phyloP scores from a whole-genome alignment of 78 protist species.

The Tieghemostelium lacteum region DNA sequence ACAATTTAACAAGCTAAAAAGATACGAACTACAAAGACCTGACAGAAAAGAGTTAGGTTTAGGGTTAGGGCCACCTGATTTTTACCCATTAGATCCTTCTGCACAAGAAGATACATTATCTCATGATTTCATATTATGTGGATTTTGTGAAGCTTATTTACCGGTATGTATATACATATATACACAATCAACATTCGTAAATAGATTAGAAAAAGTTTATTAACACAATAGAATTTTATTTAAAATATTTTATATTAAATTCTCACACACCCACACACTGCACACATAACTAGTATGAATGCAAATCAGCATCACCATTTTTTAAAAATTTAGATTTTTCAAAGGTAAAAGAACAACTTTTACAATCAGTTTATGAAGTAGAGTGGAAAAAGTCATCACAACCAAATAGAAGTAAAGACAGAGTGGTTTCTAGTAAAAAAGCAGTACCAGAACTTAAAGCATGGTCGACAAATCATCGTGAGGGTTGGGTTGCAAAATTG shows the following conservation, averaged over 20 bases:
- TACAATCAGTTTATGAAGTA: slow-evolving; percentile 60
- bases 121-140: slow-evolving; percentile 58
- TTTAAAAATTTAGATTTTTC: slow-evolving; percentile 51
- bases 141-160: slow-evolving; percentile 40
- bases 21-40: slow-evolving; percentile 51
- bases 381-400: slow-evolving; percentile 67
- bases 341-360: slow-evolving; percentile 41
- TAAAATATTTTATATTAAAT: no score
- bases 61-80: slow-evolving; percentile 68
- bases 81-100: slow-evolving; percentile 36
- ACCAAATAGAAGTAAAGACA: not conserved
- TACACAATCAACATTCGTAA: not conserved
- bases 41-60: slow-evolving; percentile 64
- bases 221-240: no score
- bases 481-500: slow-evolving; percentile 41
- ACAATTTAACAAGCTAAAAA: slow-evolving; percentile 27
- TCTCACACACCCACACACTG: no score
- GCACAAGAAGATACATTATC: slow-evolving; percentile 57
- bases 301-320: slow-evolving; percentile 22
- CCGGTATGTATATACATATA: not conserved
- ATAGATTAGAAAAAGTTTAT: no score
- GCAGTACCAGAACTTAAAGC: slow-evolving; percentile 52
- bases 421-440: slow-evolving; percentile 3
- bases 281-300: slow-evolving; percentile 33
- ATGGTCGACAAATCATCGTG: slow-evolving; percentile 32